Conservation (phyloP, 1,139 yeast species). For the Diutina sp. region DNA sequence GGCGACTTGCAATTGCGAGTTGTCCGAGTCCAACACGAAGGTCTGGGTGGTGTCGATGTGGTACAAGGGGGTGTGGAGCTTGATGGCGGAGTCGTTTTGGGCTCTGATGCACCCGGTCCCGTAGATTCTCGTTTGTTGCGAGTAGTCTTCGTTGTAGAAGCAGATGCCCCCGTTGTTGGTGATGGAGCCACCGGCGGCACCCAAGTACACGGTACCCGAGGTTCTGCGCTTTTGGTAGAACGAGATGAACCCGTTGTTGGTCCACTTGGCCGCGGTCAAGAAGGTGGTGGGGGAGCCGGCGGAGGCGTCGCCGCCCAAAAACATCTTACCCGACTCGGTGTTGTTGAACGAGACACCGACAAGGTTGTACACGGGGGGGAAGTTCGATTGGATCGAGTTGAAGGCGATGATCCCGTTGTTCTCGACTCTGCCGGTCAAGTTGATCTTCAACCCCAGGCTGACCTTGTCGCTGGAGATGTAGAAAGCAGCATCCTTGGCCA, state of each 20-base stretch:
- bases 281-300: background rate
- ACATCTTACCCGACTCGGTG: background rate
- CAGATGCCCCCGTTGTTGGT: constrained; percentile 6
- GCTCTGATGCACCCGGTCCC: constrained; percentile 5
- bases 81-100: background rate
- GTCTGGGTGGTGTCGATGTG: constrained; percentile 2
- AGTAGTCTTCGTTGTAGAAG: constrained; percentile 3
- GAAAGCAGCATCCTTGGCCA: background rate
- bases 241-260: background rate
- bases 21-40: background rate
- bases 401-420: background rate
- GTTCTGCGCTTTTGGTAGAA: background rate
- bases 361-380: background rate
- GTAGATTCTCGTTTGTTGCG: constrained; percentile 3
- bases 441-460: background rate
- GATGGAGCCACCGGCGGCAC: background rate
- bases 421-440: background rate
- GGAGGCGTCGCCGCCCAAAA: background rate
- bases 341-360: background rate
- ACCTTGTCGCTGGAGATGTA: background rate
- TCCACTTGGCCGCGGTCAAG: background rate
- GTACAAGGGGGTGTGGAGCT: constrained; percentile 2
- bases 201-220: background rate
- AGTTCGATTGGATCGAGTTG: background rate
- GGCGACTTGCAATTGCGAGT: background rate